Conservation (phyloP, 129 eudicot genomes). For the Flaveria trinervia region DNA sequence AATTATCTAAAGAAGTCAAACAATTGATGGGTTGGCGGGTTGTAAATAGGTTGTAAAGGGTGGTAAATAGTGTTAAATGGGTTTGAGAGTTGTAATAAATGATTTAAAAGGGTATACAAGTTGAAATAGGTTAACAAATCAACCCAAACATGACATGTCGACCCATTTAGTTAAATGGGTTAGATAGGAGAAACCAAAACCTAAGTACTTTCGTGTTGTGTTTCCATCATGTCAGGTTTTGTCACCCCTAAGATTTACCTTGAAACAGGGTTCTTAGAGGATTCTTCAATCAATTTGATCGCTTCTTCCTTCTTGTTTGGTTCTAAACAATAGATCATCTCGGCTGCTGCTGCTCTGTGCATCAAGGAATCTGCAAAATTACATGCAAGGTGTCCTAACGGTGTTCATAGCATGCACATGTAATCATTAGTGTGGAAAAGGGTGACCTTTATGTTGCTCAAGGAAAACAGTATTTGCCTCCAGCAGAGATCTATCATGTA, state of each 20-base stretch:
- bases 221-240: background rate
- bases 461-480: slow-evolving; percentile 74
- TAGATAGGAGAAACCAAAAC: background rate
- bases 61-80: background rate
- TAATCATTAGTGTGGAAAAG: slow-evolving; percentile 9
- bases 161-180: background rate
- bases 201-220: background rate
- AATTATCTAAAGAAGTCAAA: background rate
- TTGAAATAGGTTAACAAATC: background rate
- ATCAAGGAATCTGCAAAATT: slow-evolving; percentile 74
- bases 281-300: slow-evolving; percentile 67
- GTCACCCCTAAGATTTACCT: slow-evolving; percentile 36
- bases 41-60: no score
- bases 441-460: slow-evolving; percentile 75
- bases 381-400: slow-evolving; percentile 11
- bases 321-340: slow-evolving; percentile 74
- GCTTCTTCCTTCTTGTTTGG: slow-evolving; percentile 83
- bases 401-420: background rate
- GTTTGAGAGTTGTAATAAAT: background rate
- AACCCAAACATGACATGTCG: background rate
- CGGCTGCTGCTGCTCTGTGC: slow-evolving; percentile 96
- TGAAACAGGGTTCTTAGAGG: slow-evolving; percentile 43
- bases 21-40: no score
- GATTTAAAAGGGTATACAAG: background rate
- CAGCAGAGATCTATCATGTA: slow-evolving; percentile 69